A percentile compares a stretch with the other conserved stretches of the same genome.
Conservation (phyloP, 148 eudicot genomes). For the Rhododendron kiyosumense region DNA sequence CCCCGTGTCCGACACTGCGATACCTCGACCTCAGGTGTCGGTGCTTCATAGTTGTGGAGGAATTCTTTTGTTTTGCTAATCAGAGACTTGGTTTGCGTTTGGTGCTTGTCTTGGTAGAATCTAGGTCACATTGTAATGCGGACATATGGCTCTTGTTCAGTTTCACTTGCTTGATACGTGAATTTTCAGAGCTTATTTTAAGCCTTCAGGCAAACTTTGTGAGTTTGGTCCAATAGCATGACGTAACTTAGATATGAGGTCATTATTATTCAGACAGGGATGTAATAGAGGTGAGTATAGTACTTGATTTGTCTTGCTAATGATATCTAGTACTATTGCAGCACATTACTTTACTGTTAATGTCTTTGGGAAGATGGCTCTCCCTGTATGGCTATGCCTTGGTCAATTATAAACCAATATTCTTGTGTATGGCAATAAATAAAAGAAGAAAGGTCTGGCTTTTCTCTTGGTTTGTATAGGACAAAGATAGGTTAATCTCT, state of each 20-base stretch:
- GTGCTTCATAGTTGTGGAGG: background rate
- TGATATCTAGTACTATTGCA: background rate
- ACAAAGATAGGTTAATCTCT: background rate
- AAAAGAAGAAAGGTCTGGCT: background rate
- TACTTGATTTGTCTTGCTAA: background rate
- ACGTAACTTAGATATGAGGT: background rate
- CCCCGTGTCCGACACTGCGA: too few relatives aligned
- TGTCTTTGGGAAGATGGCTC: background rate
- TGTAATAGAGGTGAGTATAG: background rate
- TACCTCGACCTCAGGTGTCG: too few relatives aligned
- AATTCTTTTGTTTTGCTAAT: background rate
- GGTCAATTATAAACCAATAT: background rate
- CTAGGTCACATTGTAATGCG: background rate
- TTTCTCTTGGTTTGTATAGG: too few relatives aligned
- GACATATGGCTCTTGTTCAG: constrained; percentile 3
- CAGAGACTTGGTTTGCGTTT: background rate
- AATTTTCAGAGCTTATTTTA: background rate
- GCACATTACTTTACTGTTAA: background rate
- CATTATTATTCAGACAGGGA: background rate
- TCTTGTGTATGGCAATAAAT: background rate
- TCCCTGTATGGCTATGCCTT: background rate
- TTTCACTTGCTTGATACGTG: background rate
- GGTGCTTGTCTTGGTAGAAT: constrained; percentile 2
- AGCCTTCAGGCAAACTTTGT: background rate
- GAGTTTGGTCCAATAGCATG: background rate